Percentiles rank a stretch among this genome's conserved stretches.
Evolutionary conservation across 2,329 filamentous ascomycete species (phyloP).

Genomic region (Stagonosporopsis chrysanthemi): DNA sequence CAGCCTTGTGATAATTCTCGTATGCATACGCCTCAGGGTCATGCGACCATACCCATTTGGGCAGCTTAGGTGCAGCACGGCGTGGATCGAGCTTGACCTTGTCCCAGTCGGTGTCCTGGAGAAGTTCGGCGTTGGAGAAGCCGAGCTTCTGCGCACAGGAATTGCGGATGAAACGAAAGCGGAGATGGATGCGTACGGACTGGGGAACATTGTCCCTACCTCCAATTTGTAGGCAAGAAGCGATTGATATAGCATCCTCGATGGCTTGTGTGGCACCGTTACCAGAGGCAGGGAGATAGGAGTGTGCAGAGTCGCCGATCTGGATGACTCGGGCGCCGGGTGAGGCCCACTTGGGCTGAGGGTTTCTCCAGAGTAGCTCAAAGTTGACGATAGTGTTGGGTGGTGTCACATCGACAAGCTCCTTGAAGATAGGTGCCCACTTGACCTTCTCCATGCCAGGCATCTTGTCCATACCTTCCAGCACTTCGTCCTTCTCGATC

Average conservation of each 20-base stretch:
- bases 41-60: slow-evolving; percentile 57
- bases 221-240: slow-evolving; percentile 55
- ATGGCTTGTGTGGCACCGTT: slow-evolving; percentile 59
- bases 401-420: slow-evolving; percentile 54
- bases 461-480: slow-evolving; percentile 55
- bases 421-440: slow-evolving; percentile 57
- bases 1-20: slow-evolving; percentile 53
- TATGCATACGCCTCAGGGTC: slow-evolving; percentile 57
- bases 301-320: slow-evolving; percentile 56
- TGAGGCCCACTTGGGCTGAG: slow-evolving; percentile 55
- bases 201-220: slow-evolving; percentile 51
- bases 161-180: slow-evolving; percentile 57
- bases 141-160: slow-evolving; percentile 59
- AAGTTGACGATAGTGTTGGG: slow-evolving; percentile 59
- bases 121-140: slow-evolving; percentile 57
- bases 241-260: slow-evolving; percentile 56
- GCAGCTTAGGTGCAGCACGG: slow-evolving; percentile 54
- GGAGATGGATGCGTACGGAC: slow-evolving; percentile 51
- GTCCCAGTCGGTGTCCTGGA: slow-evolving; percentile 59
- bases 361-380: slow-evolving; percentile 58
- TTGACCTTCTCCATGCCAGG: slow-evolving; percentile 51
- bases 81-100: slow-evolving; percentile 57
- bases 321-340: slow-evolving; percentile 54
- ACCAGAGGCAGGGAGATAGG: slow-evolving; percentile 55
- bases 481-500: slow-evolving; percentile 55